These are phyloP conservation scores for Hericium alpestre DNA, from an alignment of 768 basidiomycete genomes.

Conservation along the genomic window DNA sequence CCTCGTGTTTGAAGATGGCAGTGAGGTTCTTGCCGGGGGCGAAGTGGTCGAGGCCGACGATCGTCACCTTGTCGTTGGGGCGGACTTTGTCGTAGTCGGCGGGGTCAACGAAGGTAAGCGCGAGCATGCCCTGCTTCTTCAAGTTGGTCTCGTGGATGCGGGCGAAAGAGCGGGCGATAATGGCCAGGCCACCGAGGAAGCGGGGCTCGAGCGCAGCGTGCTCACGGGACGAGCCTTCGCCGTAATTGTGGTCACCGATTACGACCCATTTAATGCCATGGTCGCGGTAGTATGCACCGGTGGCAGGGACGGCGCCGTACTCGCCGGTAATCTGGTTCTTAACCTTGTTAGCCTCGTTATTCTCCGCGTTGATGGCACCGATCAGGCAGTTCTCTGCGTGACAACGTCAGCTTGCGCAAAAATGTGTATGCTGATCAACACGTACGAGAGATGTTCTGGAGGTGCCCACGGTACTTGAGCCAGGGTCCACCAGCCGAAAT, in stretches of 20 bases:
- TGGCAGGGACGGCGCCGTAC: slow-evolving; percentile 76
- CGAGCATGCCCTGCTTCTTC: slow-evolving; percentile 99
- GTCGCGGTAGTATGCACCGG: slow-evolving; percentile 82
- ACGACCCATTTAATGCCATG: slow-evolving; percentile 93
- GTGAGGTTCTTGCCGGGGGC: slow-evolving; percentile 88
- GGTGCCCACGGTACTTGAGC: slow-evolving; percentile 99
- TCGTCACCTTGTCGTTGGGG: slow-evolving; percentile 81
- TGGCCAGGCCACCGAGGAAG: slow-evolving; percentile 88
- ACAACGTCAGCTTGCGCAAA: not conserved
- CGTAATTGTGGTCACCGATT: slow-evolving; percentile 92
- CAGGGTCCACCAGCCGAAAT: slow-evolving; percentile 97
- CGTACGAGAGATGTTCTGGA: slow-evolving; percentile 90
- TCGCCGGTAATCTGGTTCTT: slow-evolving; percentile 85
- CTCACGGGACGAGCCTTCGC: slow-evolving; percentile 96
- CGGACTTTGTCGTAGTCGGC: slow-evolving; percentile 91
- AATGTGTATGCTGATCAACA: not conserved
- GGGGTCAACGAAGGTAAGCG: slow-evolving; percentile 83
- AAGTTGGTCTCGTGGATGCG: slow-evolving; percentile 97
- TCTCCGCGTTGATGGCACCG: slow-evolving; percentile 93
- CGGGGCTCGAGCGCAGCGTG: slow-evolving; percentile 95
- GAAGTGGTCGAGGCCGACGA: slow-evolving; percentile 81
- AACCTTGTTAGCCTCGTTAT: slow-evolving; percentile 92
- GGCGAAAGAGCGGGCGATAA: slow-evolving; percentile 93
- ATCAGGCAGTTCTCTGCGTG: slow-evolving; percentile 86
- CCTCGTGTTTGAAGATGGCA: slow-evolving; percentile 68